Evolutionary conservation across 2,329 filamentous ascomycete genomes (phyloP), one percentile per base, ranked within the genome.

Genomic region (Xylariaceae sp.): DNA sequence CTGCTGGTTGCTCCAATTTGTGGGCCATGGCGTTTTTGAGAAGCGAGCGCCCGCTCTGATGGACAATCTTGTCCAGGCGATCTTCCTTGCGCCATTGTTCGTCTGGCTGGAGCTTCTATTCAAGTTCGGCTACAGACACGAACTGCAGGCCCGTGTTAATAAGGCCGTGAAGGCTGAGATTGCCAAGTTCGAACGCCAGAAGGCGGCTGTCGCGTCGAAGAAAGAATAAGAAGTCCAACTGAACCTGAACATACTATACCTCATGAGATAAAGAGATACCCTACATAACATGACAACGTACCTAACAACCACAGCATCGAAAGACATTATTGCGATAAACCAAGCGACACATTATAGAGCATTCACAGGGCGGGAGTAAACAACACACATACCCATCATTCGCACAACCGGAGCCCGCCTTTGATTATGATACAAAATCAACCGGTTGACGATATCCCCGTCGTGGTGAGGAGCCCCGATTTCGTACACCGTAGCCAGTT

Each of bases 31-130:
- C 44, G 85, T 82, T 54, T 97, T 91, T 68, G 94, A 97, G 75
- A 86, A 89, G 17, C 85, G 93, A 55, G 90, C 92, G 2, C 94
- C 93, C 6, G 93, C 92, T 3, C 77, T 97, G 64, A 78, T 97
- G 52, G 92, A 97, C 76, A 97, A 97, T 70, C 76, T 97, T 48
- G 81, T 95, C 52, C 94, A 97, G 76, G 92, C 94, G 34, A 75
- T 97, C 64, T 93, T 97, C 70, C 81, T 97, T 23, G 94, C 94
- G 0, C 94, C 94, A 7, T 88, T 99, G 70, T 99, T 97, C 69
- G 93, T 97, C 60, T 99, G 94, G 90, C 88, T 99, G 68, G 92
- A 97, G 77, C 77, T 95, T 23, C 81, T 99, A 30, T 99, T 99
- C 79, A 86, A 82, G 69, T 83, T 95, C 54, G 94, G 94, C 53